phyloP scores from a whole-genome alignment of 2,329 filamentous ascomycete species.

The Chrysoporthe austroafricana region DNA sequence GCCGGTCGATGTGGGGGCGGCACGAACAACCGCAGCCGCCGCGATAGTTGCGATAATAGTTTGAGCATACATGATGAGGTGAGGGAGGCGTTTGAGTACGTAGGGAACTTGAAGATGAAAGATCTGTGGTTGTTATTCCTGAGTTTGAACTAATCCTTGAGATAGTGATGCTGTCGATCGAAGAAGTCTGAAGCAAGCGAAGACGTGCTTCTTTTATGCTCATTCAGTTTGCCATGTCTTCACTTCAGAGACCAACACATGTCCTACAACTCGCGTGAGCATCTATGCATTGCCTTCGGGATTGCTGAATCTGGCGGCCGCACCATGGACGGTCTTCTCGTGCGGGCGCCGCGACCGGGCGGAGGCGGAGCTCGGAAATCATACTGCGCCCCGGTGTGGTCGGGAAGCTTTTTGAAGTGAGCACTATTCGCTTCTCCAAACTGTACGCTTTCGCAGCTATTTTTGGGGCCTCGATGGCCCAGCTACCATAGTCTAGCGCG shows the following conservation, averaged over 20 bases:
- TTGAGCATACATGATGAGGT: conserved; percentile 39
- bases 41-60: conserved; percentile 36
- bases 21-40: conserved; percentile 35
- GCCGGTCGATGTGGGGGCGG: conserved; percentile 39
- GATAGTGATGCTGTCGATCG: conserved; percentile 9
- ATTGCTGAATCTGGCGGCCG: background rate
- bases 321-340: background rate
- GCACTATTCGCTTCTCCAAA: background rate
- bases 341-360: conserved; percentile 11
- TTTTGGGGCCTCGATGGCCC: background rate
- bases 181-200: background rate
- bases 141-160: background rate
- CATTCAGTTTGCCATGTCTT: background rate
- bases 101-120: background rate
- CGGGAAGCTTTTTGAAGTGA: background rate
- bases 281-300: background rate
- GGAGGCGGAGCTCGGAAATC: conserved; percentile 1
- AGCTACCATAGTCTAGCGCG: conserved; percentile 10
- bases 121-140: background rate
- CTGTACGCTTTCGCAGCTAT: background rate
- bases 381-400: conserved; percentile 15
- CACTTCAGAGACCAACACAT: background rate
- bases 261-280: background rate
- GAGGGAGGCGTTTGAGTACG: background rate
- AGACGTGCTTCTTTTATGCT: conserved; percentile 11